Evolutionary conservation across 164 flowering plant genomes (phyloP), one percentile per base, ranked within the genome.

Genomic region (grape (Vitis vinifera)): DNA sequence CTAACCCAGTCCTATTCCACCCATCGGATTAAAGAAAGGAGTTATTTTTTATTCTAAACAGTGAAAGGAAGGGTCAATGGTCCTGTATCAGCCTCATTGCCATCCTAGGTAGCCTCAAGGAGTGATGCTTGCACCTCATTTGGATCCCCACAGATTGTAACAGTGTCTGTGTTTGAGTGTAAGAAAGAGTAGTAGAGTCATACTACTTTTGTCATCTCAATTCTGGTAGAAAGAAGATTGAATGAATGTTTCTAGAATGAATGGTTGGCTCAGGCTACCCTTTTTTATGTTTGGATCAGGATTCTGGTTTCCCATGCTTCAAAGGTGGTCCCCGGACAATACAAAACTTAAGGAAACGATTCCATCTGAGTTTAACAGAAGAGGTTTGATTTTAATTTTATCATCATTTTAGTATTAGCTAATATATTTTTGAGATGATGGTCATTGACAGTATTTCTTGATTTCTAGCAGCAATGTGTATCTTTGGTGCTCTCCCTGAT

Each of bases 261-360:
- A 9, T 2, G 27, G 14, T 47, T 56, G 53, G 47, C 65, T 64
- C 13, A 63, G 44, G 9, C 10, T 67, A 30, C 49, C 30, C 37
- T 23, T 51, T 5, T 64, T 51, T 67, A 2, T 68, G 15, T 56
- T 59, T 75, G 62, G 31, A 67, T 73, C 87, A 96, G 99, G 99
- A 96, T 75, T 96, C 99, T 48, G 99, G 91, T 71, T 96, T 83
- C 77, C 99, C 99, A 51, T 96, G 99, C 83, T 93, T 93, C 70
- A 96, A 90, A 84, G 99, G 99, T 62, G 99, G 99, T 63, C 93
- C 90, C 1, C 88, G 99, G 62, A 89, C 99, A 14, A 93, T 96
- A 73, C 98, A 91, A 72, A 96, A 96, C 81, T 76, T 96, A 31
- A 81, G 98, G 77, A 96, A 96, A 76, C 79, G 99, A 51, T 96